Conservation (phyloP, 2,329 filamentous ascomycete species). For the Mycogone perniciosa region DNA sequence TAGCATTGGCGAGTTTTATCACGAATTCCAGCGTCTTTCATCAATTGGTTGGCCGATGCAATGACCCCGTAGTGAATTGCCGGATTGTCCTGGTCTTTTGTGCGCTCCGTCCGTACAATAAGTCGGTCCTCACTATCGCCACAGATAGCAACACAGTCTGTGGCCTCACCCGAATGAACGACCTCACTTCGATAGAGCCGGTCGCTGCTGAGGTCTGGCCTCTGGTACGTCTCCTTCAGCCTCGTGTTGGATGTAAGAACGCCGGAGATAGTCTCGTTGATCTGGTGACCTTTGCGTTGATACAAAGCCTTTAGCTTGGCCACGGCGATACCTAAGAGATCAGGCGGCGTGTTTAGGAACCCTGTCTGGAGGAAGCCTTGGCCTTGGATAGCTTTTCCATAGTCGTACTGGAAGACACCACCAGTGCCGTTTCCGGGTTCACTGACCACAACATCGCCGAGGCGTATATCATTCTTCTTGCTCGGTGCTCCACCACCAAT, state of each 20-base stretch:
- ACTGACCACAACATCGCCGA: constrained; percentile 21
- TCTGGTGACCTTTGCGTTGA: no score
- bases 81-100: not conserved
- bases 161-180: no score
- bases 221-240: no score
- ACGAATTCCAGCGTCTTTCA: not conserved
- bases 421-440: not conserved
- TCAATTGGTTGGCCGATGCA: not conserved
- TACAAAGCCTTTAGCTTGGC: no score
- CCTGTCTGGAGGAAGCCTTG: no score
- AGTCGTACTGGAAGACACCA: constrained; percentile 21
- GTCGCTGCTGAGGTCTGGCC: no score
- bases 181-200: no score
- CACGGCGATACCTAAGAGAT: no score
- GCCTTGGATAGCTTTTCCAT: constrained; percentile 16
- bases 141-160: not conserved
- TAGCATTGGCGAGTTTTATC: not conserved
- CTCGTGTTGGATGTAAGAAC: no score
- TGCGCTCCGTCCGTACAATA: not conserved
- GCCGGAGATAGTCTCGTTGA: no score
- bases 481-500: constrained; percentile 29
- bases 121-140: not conserved
- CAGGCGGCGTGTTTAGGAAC: no score
- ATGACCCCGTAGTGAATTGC: not conserved
- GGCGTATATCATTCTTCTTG: constrained; percentile 27